Base-by-base conservation (phyloP, 2,329 filamentous ascomycete species). In the Colletotrichum paranaense region DNA sequence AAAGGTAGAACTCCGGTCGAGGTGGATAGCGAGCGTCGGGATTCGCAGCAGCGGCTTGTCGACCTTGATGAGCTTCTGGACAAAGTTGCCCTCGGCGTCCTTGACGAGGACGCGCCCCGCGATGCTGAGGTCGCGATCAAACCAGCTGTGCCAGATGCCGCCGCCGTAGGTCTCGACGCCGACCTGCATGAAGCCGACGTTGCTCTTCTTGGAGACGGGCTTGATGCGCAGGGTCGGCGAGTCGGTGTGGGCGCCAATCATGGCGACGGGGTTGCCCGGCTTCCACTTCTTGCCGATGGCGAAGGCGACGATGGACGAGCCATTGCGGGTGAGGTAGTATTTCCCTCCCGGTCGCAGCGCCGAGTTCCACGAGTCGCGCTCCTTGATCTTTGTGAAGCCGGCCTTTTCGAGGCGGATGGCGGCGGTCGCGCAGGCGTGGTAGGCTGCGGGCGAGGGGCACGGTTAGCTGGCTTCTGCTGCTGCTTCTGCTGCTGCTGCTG, bases 141-240 rank as follows among this genome's bases (percentile, higher is more conserved):
- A 99, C 97, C 93, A 99, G 59, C 94, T 97, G 84, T 98, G 95
- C 96, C 96, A 98, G 79, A 98, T 92, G 68, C 97, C 97, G 74
- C 97, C 97, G 66, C 97, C 97, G 80, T 99, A 99, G 1, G 95
- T 96, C 87, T 99, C 97, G 64, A 98, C 96, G 66, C 95, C 97
- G 70, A 99, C 92, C 84, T 99, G 97, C 75, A 98, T 85, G 83
- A 97, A 99, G 14, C 96, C 96, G 76, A 94, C 93, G 68, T 90
- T 92, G 79, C 90, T 89, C 85, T 96, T 97, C 85, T 96, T 98
- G 80, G 94, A 97, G 55, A 98, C 92, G 14, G 97, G 97, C 87
- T 99, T 99, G 82, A 99, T 88, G 73, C 96, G 92, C 62, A 99
- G 89, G 78, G 94, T 95, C 6, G 95, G 95, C 12, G 95, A 98